Conservation (phyloP, 140 eudicot species). For the Senecio squalidus region DNA sequence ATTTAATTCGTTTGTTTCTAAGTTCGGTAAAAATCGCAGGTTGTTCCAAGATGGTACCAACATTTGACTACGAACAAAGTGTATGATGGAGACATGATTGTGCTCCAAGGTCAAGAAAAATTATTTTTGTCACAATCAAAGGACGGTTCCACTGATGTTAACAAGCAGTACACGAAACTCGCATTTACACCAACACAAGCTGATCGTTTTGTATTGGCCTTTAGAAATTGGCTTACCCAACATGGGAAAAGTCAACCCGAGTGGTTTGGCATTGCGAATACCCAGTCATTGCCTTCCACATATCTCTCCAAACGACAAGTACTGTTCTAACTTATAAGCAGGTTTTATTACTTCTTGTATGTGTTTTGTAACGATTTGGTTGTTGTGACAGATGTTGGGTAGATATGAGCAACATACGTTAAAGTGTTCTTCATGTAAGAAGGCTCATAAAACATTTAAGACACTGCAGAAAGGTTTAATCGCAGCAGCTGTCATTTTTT, state of each 20-base stretch:
- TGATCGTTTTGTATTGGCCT: constrained; percentile 84
- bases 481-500: constrained; percentile 49
- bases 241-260: constrained; percentile 93
- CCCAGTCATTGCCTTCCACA: constrained; percentile 70
- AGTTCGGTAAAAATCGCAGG: constrained; percentile 36
- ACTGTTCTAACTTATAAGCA: constrained; percentile 3
- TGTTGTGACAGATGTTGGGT: constrained; percentile 64
- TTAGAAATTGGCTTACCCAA: constrained; percentile 75
- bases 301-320: constrained; percentile 82
- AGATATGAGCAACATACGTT: constrained; percentile 88
- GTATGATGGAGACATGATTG: constrained; percentile 96
- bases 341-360: not conserved
- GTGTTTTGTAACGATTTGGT: not conserved
- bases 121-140: constrained; percentile 55
- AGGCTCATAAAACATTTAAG: constrained; percentile 54
- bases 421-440: constrained; percentile 77
- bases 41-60: constrained; percentile 91
- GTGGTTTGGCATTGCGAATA: constrained; percentile 75
- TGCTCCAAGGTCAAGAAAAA: constrained; percentile 93
- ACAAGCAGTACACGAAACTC: constrained; percentile 66
- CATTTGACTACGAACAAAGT: constrained; percentile 98
- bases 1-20: not conserved
- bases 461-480: constrained; percentile 59
- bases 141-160: constrained; percentile 58
- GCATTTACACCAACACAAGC: constrained; percentile 96